phyloP scores from a whole-genome alignment of 768 basidiomycete species.

The Pleurotus platypus region DNA sequence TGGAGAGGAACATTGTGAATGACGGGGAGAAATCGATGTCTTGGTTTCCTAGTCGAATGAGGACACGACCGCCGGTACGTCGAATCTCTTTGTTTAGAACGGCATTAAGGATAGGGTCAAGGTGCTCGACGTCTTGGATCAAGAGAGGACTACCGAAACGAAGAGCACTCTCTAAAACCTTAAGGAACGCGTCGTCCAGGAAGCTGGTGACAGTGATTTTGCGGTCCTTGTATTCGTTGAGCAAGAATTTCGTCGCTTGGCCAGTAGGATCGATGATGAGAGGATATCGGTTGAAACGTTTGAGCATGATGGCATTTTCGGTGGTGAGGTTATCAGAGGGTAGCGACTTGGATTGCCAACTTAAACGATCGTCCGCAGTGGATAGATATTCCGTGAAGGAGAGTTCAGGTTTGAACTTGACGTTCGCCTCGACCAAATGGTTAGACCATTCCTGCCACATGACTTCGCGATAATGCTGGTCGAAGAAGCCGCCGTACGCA shows the following conservation, averaged over 20 bases:
- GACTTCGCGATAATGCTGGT: constrained; percentile 94
- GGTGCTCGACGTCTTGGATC: constrained; percentile 96
- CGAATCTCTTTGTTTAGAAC: constrained; percentile 96
- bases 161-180: constrained; percentile 96
- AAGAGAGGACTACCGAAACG: constrained; percentile 97
- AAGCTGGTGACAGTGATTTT: constrained; percentile 99
- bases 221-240: constrained; percentile 92
- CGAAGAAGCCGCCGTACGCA: constrained; percentile 97
- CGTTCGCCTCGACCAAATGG: constrained; percentile 83
- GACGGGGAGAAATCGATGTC: constrained; percentile 99
- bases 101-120: constrained; percentile 96
- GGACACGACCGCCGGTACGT: constrained; percentile 93
- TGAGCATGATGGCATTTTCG: constrained; percentile 99
- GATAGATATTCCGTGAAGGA: constrained; percentile 95
- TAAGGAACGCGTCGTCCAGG: constrained; percentile 97
- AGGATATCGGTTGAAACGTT: constrained; percentile 96
- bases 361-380: constrained; percentile 92
- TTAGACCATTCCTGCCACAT: constrained; percentile 97
- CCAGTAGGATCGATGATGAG: constrained; percentile 98
- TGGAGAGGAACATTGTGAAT: constrained; percentile 99
- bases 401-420: constrained; percentile 90
- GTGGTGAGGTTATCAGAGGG: constrained; percentile 94
- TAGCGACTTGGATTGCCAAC: constrained; percentile 94
- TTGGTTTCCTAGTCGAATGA: constrained; percentile 94
- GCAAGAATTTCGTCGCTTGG: constrained; percentile 90